Conservation (phyloP, 169 alveolate genomes). For the Cryptosporidium sp. region DNA sequence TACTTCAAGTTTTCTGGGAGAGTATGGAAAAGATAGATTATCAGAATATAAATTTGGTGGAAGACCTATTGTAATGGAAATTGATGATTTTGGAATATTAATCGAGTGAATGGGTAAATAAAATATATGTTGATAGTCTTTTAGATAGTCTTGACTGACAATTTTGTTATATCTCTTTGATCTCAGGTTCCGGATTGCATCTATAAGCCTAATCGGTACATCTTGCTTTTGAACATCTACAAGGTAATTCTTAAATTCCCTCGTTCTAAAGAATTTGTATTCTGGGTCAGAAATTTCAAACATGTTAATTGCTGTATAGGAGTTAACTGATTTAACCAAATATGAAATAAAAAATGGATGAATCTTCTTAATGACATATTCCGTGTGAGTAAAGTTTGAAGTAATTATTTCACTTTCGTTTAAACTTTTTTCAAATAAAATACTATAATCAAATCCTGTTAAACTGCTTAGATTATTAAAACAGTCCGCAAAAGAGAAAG, state of each 20-base stretch:
- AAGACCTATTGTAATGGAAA: constrained; percentile 3
- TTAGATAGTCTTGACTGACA: constrained; percentile 2
- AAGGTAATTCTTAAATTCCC: not conserved
- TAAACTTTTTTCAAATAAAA: not conserved
- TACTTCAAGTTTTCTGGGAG: constrained; percentile 15
- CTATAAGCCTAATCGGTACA: constrained; percentile 34
- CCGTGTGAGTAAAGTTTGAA: constrained; percentile 4
- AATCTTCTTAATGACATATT: constrained; percentile 18
- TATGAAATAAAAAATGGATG: constrained; percentile 3
- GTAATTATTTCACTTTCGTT: not conserved
- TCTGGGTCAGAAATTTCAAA: constrained; percentile 50
- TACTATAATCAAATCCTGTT: constrained; percentile 1
- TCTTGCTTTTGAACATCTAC: constrained; percentile 4
- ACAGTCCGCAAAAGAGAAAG: not conserved
- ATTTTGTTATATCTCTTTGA: constrained; percentile 5
- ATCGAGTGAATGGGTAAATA: constrained; percentile 6
- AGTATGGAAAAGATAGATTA: not conserved
- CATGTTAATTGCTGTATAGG: constrained; percentile 1
- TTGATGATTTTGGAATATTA: not conserved
- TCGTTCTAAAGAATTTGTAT: not conserved
- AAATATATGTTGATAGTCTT: constrained; percentile 39
- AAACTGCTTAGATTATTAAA: not conserved
- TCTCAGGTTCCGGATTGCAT: constrained; percentile 21
- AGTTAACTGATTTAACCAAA: not conserved
- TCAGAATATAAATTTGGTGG: not conserved